These are phyloP conservation scores for Silene uniflora DNA, from an alignment of 148 eudicot genomes.

Conservation along the genomic window DNA sequence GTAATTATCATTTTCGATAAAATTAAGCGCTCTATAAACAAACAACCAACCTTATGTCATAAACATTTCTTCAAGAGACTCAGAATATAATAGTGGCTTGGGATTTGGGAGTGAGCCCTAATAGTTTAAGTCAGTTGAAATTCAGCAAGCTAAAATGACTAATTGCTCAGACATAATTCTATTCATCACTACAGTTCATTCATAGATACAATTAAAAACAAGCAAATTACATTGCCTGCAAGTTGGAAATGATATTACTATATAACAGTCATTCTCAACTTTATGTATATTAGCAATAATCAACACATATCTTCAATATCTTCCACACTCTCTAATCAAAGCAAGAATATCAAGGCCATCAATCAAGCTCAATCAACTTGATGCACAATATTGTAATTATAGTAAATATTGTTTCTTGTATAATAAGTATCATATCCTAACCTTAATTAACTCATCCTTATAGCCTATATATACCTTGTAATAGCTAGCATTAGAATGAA, in stretches of 20 bases:
- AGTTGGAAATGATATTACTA: not conserved
- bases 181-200: not conserved
- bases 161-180: not conserved
- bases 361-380: no score
- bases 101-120: constrained; percentile 12
- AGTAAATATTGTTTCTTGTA: no score
- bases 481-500: no score
- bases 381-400: no score
- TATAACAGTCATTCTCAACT: no score
- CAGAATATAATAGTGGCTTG: not conserved
- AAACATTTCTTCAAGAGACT: not conserved
- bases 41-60: not conserved
- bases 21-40: not conserved
- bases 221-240: constrained; percentile 6
- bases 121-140: constrained; percentile 16
- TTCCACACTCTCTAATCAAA: no score
- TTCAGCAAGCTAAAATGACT: constrained; percentile 2
- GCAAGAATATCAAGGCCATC: no score
- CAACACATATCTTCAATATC: no score
- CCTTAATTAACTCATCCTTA: no score
- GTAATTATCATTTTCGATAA: not conserved
- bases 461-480: no score
- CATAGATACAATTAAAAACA: not conserved
- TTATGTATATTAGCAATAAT: no score
- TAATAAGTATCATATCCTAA: no score